Base-by-base conservation (phyloP, 805 yeast genomes). In the Candida gorgasii region DNA sequence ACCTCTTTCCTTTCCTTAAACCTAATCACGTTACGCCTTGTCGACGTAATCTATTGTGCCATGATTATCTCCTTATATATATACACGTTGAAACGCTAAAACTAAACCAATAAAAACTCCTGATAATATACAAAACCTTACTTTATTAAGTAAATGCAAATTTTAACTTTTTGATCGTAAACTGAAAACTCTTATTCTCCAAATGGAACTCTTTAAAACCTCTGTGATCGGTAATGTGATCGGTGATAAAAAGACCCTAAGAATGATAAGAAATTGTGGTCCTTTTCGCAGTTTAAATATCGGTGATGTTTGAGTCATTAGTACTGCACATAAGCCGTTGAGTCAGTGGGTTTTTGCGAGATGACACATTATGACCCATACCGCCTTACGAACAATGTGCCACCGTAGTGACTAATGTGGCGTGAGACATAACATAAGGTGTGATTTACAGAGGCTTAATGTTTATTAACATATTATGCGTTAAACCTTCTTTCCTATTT, bases 71-170 rank as follows among this genome's bases (percentile, higher is more conserved):
- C 24, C 20, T 29, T 22, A 34, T 5, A 22, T 22, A 22, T 34
- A 34, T 24, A 30, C 9, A 39, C 42, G 42, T 39, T 14, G 42
- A 39, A 39, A 39, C 42, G 42, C 42, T 13, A 39, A 24, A 39
- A 22, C 27, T n/a, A 30, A 17, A 39, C 18, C n/a, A 24, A 18
- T 11, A 22, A 22, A 14, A 34, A 34, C 37, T 34, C 28, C 28
- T 34, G 9, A 5, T 34, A 34, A 34, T 34, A 34, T 23, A 34
- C 26, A 22, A 12, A 22, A 34, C 19, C 37, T 34, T 24, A 34
- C 35, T 31, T 16, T 30, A 30, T 12, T 31, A 31, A 31, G 24
- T 18, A 31, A 24, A 17, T 31, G 33, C 33, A 30, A 30, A 17
- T 18, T 11, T 15, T 12, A n/a, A n/a, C n/a, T n/a, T n/a, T n/a